Evolutionary conservation across 2,329 filamentous ascomycete genomes (phyloP).

Genomic region (Elsinoe arachidis): DNA sequence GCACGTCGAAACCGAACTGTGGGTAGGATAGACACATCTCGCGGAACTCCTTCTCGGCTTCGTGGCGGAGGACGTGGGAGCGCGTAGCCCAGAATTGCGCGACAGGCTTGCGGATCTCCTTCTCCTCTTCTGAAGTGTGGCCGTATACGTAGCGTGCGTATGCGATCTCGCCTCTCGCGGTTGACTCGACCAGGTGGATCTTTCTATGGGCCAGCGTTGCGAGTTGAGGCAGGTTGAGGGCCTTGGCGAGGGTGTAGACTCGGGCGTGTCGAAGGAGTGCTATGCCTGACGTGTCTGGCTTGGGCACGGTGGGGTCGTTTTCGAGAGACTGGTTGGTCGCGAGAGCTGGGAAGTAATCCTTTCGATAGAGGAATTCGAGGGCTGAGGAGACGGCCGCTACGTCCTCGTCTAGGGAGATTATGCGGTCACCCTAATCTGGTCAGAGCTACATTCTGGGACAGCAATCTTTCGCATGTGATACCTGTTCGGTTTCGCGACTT

Average conservation of each 20-base stretch:
- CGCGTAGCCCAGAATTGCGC: constrained; percentile 85
- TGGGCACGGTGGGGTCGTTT: constrained; percentile 54
- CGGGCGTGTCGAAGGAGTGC: constrained; percentile 83
- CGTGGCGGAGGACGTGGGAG: constrained; percentile 70
- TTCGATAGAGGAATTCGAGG: constrained; percentile 75
- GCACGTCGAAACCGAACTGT: constrained; percentile 86
- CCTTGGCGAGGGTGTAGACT: constrained; percentile 80
- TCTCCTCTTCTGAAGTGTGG: constrained; percentile 61
- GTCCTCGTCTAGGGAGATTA: constrained; percentile 63
- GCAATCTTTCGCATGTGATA: not conserved
- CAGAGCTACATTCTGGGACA: not conserved
- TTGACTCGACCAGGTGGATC: constrained; percentile 85
- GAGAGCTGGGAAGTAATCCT: constrained; percentile 70
- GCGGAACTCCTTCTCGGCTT: constrained; percentile 80
- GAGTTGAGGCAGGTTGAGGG: constrained; percentile 57
- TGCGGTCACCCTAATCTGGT: constrained; percentile 38
- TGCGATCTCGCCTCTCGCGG: constrained; percentile 78
- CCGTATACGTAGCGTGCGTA: constrained; percentile 88
- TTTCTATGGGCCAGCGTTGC: constrained; percentile 75
- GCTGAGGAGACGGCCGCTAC: constrained; percentile 69
- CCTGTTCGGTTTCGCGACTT: constrained; percentile 50
- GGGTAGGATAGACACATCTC: constrained; percentile 79
- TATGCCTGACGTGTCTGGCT: constrained; percentile 66
- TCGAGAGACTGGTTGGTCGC: constrained; percentile 58
- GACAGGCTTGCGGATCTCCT: constrained; percentile 67